Evolutionary conservation across 2,329 filamentous ascomycete species (phyloP), one percentile per base, ranked within the genome.

Genomic region (Colletotrichum godetiae): DNA sequence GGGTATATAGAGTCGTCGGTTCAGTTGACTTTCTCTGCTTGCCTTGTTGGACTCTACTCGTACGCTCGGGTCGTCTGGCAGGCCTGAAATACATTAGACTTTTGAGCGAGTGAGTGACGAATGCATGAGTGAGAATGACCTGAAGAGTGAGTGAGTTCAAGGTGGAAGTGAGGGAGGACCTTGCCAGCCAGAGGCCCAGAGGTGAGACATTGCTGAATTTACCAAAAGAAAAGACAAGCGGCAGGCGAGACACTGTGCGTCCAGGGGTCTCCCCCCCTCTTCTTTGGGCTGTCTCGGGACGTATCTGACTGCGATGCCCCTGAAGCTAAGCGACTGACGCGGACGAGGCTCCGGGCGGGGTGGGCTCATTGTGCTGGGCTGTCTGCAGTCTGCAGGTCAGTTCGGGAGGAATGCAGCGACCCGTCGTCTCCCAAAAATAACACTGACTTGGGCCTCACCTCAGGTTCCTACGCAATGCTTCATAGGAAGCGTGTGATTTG

Each of bases 331-430:
- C 53, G 58, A 42, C 57, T n/a, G 58, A 53, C 63, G 66, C 66
- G 66, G 58, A 58, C 63, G 66, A 59, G 59, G 70, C 46, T 72
- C 57, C 35, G 70, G 7, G 53, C 37, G 59, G 66, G 24, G 46
- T 27, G 15, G 12, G 46, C 31, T 22, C 37, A 42, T 15, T 42
- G 27, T 4, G 27, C 27, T n/a, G n/a, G n/a, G n/a, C 35, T 37
- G 35, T 37, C 13, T 37, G 13, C 35, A 37, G 13, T 37, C 35
- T 42, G 37, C 37, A 42, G 5, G 37, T 42, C 37, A 13, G 10
- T 35, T 52, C 65, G 5, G 5, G 29, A 1, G 11, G 55, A 55
- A 15, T 42, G 31, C 56, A 27, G 53, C 29, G 27, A 57, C 42
- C 55, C 7, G 4, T 22, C 4, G 53, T 3, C 27, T 29, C 27